Conservation (phyloP, 2,329 filamentous ascomycete species). For the Zymoseptoria tritici region DNA sequence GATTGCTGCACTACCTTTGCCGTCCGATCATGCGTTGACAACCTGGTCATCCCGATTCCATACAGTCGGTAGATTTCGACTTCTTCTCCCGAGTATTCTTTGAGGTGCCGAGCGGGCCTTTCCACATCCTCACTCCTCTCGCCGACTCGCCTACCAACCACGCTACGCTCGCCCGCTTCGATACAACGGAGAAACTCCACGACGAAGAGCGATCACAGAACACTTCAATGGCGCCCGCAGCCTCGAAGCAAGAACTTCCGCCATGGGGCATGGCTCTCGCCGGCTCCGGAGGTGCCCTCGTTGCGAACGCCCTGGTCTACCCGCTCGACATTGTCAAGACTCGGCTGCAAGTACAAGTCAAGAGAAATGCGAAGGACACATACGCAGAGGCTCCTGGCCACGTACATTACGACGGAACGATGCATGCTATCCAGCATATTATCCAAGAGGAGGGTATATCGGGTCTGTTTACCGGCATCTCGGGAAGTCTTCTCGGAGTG, state of each 20-base stretch:
- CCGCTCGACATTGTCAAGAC: slow-evolving; percentile 97
- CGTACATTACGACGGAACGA: slow-evolving; percentile 75
- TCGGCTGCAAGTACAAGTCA: slow-evolving; percentile 88
- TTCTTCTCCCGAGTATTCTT: background rate
- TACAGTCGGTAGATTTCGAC: background rate
- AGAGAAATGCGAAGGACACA: slow-evolving; percentile 42
- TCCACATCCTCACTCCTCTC: background rate
- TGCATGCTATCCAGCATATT: slow-evolving; percentile 85
- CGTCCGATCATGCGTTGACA: background rate
- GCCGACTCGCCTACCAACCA: background rate
- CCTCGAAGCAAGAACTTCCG: slow-evolving; percentile 54
- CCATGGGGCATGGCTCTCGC: slow-evolving; percentile 91
- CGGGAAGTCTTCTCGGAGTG: slow-evolving; percentile 79
- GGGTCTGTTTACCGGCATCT: slow-evolving; percentile 85
- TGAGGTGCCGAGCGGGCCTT: background rate
- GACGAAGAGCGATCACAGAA: background rate
- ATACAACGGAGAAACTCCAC: background rate
- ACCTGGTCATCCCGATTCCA: background rate
- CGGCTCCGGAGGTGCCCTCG: slow-evolving; percentile 82
- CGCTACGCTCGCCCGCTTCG: background rate
- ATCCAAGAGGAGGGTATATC: slow-evolving; percentile 67
- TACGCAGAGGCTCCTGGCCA: slow-evolving; percentile 39
- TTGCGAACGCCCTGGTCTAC: slow-evolving; percentile 93
- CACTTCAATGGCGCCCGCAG: slow-evolving; percentile 21
- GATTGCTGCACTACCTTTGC: background rate